Base-by-base conservation (phyloP, 306 rosid species). In the Elaeagnus macrophylla region DNA sequence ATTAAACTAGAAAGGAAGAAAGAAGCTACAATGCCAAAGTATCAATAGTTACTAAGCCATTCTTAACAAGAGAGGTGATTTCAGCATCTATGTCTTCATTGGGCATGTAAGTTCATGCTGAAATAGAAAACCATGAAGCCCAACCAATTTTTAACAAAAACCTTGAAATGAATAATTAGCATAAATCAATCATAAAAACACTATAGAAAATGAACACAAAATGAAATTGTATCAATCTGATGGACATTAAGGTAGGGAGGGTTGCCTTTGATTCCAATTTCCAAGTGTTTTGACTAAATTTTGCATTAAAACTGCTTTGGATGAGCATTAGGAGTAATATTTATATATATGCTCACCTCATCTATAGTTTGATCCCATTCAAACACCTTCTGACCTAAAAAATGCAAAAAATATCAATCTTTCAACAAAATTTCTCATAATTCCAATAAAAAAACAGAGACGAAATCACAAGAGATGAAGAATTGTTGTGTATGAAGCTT, bases 321-420 rank as follows among this genome's bases (percentile, higher is more conserved):
- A 62, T 57, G 75, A 62, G 86, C 81, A 48, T 86, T 68, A 4
- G 85, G 87, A 50, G 96, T 96, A 12, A 86, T 72, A 53, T 40
- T 82, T 13, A 91, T 82, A 72, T 91, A 91, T 3, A 91, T 75
- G 57, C 84, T 84, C 51, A 91, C 95, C 70, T 91, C 97, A 5
- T 91, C 97, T 9, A 91, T 77, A 47, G 95, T 91, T 72, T 91
- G 97, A 74, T 91, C 97, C 97, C 97, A 91, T 70, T 91, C 97
- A 42, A 91, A 91, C 43, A 91, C 96, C 64, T 82, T 69, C 60
- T 76, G 79, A 76, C 89, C 97, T 91, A 52, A 50, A 56, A 12
- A 57, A 57, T 61, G 39, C 35, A 40, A 56, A 52, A 42, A n/a
- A n/a, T n/a, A n/a, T n/a, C n/a, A n/a, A n/a, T n/a, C n/a, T n/a